Percentiles rank a stretch among this genome's conserved stretches.
phyloP scores from a whole-genome alignment of 2,329 filamentous ascomycete genomes.

The Penicillium griseofulvum region DNA sequence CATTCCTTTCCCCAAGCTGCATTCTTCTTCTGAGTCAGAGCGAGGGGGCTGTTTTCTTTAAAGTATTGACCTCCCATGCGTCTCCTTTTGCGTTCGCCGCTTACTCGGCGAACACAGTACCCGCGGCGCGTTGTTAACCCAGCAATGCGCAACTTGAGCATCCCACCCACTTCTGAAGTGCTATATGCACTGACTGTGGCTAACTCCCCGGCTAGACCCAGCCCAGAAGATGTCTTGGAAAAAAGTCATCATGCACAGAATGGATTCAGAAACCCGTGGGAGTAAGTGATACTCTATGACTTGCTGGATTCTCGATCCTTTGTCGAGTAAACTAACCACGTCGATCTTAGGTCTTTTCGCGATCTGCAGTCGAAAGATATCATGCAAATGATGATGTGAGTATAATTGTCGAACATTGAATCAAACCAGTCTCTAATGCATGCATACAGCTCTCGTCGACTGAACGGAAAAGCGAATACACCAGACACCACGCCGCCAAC shows the following conservation, averaged over 20 bases:
- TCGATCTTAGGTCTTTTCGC: conserved; percentile 17
- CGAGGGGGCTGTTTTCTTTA: conserved; percentile 1
- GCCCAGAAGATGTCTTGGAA: conserved; percentile 40
- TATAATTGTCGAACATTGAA: not conserved
- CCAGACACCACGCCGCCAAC: conserved; percentile 66
- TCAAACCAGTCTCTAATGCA: not conserved
- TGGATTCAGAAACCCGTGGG: conserved; percentile 47
- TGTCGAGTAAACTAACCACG: conserved; percentile 11
- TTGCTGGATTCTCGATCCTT: not conserved
- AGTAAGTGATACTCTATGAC: conserved; percentile 26
- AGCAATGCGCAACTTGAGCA: conserved; percentile 35
- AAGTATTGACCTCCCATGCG: conserved; percentile 1
- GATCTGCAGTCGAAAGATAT: conserved; percentile 15
- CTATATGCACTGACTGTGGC: conserved; percentile 45
- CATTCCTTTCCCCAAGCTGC: conserved; percentile 6
- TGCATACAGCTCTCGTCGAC: conserved; percentile 30
- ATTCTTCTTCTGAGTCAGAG: not conserved
- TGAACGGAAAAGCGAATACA: conserved; percentile 51
- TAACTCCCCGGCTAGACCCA: conserved; percentile 31
- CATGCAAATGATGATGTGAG: conserved; percentile 22
- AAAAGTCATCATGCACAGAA: conserved; percentile 42
- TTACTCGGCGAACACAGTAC: conserved; percentile 18
- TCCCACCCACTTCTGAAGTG: conserved; percentile 35
- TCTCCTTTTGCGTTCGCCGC: conserved; percentile 13
- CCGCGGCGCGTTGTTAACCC: conserved; percentile 9